Conservation (phyloP, 1,284 basidiomycete genomes). For the Ceratobasidium sp. region DNA sequence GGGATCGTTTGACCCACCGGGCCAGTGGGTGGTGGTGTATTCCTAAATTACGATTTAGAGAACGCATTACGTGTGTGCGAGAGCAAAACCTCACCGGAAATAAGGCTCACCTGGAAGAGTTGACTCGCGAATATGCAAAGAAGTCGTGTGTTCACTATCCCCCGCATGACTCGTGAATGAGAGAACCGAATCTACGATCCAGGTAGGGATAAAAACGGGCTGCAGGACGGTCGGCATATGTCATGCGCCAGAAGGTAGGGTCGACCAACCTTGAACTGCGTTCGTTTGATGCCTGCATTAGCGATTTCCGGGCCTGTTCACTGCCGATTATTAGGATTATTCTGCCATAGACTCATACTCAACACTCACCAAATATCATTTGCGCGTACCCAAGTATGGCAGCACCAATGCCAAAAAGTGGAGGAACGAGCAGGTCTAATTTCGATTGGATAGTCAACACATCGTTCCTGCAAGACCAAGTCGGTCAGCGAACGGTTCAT, state of each 20-base stretch:
- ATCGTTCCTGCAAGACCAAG: conserved; percentile 23
- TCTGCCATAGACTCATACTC: conserved; percentile 48
- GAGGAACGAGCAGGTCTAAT: conserved; percentile 27
- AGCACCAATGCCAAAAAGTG: conserved; percentile 26
- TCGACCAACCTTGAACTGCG: conserved; percentile 52
- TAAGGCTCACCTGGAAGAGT: conserved; percentile 30
- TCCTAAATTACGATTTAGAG: conserved; percentile 2
- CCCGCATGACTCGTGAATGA: conserved; percentile 24
- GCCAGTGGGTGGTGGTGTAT: conserved; percentile 30
- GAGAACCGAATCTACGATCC: conserved; percentile 61
- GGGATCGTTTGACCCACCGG: conserved; percentile 23
- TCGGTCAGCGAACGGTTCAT: not conserved
- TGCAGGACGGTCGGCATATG: conserved; percentile 53
- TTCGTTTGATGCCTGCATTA: conserved; percentile 51
- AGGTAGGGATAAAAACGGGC: conserved; percentile 69
- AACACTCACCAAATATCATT: conserved; percentile 26
- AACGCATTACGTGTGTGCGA: conserved; percentile 59
- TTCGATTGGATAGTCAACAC: conserved; percentile 10
- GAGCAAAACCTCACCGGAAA: conserved; percentile 3
- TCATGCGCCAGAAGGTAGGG: conserved; percentile 52
- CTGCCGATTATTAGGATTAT: conserved; percentile 52
- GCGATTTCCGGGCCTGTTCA: conserved; percentile 53
- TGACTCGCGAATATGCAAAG: conserved; percentile 19
- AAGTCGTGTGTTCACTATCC: not conserved
- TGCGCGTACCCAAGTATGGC: conserved; percentile 22